These are phyloP conservation scores for Coemansia sp. DNA, from an alignment of 192 early-diverging fungal genomes.

Conservation along the genomic window DNA sequence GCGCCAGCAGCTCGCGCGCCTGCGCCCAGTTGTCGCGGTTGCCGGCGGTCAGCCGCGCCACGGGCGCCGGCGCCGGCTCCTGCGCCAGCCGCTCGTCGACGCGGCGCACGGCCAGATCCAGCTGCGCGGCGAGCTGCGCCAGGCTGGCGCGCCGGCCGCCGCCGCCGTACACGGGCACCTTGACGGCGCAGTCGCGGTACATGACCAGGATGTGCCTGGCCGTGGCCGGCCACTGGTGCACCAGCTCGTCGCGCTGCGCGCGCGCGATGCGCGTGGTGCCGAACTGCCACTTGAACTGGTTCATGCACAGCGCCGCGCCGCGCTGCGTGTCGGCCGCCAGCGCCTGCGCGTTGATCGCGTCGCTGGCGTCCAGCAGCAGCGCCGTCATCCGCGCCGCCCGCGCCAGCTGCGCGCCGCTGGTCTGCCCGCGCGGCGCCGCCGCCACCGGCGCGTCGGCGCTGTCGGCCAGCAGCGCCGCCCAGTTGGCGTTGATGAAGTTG, in stretches of 20 bases:
- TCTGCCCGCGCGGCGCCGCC: constrained; percentile 29
- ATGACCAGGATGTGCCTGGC: constrained; percentile 82
- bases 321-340: constrained; percentile 68
- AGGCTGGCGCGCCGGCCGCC: constrained; percentile 62
- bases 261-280: constrained; percentile 75
- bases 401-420: constrained; percentile 72
- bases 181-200: constrained; percentile 79
- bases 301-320: constrained; percentile 84
- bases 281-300: constrained; percentile 88
- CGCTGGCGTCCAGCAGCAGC: constrained; percentile 69
- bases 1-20: constrained; percentile 53
- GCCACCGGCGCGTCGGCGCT: constrained; percentile 51
- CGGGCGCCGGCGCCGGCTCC: constrained; percentile 36
- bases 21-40: constrained; percentile 86
- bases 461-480: constrained; percentile 74
- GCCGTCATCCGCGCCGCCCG: constrained; percentile 72
- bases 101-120: constrained; percentile 11
- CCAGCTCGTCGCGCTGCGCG: constrained; percentile 62
- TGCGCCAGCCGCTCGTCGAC: constrained; percentile 15
- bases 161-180: constrained; percentile 67
- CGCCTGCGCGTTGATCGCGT: constrained; percentile 60
- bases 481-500: constrained; percentile 84
- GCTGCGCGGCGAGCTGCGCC: constrained; percentile 42
- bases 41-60: constrained; percentile 80
- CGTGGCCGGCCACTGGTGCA: constrained; percentile 64